A percentile compares a stretch with the other conserved stretches of the same genome.
These are phyloP conservation scores for Houttuynia cordata DNA, from an alignment of 164 flowering plant species.

Conservation along the genomic window DNA sequence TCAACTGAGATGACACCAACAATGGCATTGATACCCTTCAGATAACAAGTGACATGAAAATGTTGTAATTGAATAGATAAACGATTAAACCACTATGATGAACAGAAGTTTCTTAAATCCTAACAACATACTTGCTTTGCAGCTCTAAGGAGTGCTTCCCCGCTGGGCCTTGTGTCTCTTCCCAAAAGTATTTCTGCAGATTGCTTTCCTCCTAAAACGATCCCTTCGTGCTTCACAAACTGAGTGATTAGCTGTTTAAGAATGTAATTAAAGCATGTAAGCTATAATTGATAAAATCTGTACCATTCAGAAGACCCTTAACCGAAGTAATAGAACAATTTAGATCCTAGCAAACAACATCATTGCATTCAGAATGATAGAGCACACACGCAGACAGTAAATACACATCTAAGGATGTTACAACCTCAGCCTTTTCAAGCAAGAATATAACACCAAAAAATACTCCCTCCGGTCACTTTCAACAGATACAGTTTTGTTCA, in stretches of 20 bases:
- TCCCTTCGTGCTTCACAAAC: conserved; percentile 52
- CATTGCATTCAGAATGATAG: too few relatives aligned
- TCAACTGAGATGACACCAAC: conserved; percentile 47
- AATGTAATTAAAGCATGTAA: background rate
- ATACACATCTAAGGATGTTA: too few relatives aligned
- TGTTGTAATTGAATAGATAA: background rate
- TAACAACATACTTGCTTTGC: conserved; percentile 49
- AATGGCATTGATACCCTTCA: conserved; percentile 68
- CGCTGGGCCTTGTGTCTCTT: conserved; percentile 96
- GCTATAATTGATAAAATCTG: too few relatives aligned
- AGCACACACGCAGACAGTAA: too few relatives aligned
- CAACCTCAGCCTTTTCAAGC: too few relatives aligned
- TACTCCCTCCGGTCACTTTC: too few relatives aligned
- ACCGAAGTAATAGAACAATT: background rate
- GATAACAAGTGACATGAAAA: background rate
- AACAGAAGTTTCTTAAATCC: background rate
- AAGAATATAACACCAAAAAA: too few relatives aligned
- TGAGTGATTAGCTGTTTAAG: conserved; percentile 50
- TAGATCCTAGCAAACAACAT: background rate
- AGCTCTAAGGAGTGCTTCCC: conserved; percentile 71
- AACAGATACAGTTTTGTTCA: too few relatives aligned
- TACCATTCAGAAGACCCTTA: too few relatives aligned
- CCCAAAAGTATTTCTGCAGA: conserved; percentile 56
- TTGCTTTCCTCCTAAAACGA: conserved; percentile 32
- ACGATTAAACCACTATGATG: background rate